Base-by-base conservation (phyloP, 176 grass and related monocot species). In the Oropetium thomaeum region DNA sequence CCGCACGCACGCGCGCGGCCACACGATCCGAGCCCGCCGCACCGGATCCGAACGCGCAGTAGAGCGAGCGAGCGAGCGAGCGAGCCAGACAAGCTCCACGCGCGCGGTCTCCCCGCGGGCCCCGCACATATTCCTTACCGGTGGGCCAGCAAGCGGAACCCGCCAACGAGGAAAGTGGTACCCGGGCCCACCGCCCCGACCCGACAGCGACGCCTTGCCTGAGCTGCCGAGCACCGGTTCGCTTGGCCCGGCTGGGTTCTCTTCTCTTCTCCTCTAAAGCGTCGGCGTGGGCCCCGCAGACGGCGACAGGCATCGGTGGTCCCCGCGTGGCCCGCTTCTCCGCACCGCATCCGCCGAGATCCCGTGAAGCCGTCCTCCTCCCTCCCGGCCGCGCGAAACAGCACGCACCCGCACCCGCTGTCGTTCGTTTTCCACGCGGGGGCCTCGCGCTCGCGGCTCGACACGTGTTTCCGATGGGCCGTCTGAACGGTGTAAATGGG, bases 321-420 rank as follows among this genome's bases (percentile, higher is more conserved):
- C n/a, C n/a, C n/a, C n/a, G n/a, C n/a, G n/a, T n/a, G n/a, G n/a
- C n/a, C n/a, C n/a, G n/a, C 28, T 15, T 38, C 8, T 6, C 1
- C 79, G 68, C 80, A 79, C 85, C 80, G 62, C 54, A 88, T 63
- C 86, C 61, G 10, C 13, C 65, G 1, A 31, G 79, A 83, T 83
- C 80, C 80, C 45, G 48, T 79, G 80, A n/a, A n/a, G n/a, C n/a
- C n/a, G n/a, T n/a, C n/a, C n/a, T n/a, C n/a, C n/a, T n/a, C n/a
- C n/a, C n/a, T n/a, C n/a, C n/a, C 61, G 68, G 20, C 55, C 0
- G 53, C 9, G 29, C 84, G 0, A 5, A 68, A 5, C 75, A 53
- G 29, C 39, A 1, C 2, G n/a, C 35, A 30, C 44, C 3, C 14
- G 7, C 1, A 7, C 23, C 0, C 11, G 5, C 2, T n/a, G 4